A percentile compares a stretch with the other conserved stretches of the same genome.
Evolutionary conservation across 1,284 basidiomycete genomes (phyloP).

Genomic region (Cerrena zonata): DNA sequence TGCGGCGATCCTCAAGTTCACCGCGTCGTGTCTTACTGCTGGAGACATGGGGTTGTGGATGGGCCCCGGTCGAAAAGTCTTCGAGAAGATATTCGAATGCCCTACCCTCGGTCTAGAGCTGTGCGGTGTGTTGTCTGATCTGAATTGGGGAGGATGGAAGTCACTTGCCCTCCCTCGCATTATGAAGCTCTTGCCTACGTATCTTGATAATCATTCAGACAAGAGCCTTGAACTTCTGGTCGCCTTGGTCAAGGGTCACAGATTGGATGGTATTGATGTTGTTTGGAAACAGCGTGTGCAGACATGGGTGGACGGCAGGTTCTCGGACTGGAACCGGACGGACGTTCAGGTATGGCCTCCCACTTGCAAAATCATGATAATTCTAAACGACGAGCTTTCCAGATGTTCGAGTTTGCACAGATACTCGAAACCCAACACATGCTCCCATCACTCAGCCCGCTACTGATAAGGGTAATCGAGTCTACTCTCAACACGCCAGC

Average conservation of each 20-base stretch:
- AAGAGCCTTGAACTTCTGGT: constrained; percentile 47
- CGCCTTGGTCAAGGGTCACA: constrained; percentile 39
- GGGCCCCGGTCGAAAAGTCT: constrained; percentile 50
- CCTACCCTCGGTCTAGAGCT: constrained; percentile 47
- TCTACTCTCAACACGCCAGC: constrained; percentile 33
- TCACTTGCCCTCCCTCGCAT: constrained; percentile 54
- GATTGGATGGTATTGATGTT: constrained; percentile 49
- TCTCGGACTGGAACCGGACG: constrained; percentile 32
- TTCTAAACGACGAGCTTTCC: not conserved
- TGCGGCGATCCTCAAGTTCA: constrained; percentile 43
- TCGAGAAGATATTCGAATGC: constrained; percentile 42
- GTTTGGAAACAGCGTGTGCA: constrained; percentile 53
- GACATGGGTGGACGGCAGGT: constrained; percentile 34
- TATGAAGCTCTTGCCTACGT: constrained; percentile 41
- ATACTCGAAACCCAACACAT: constrained; percentile 48
- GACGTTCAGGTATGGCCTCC: constrained; percentile 28
- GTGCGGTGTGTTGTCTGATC: constrained; percentile 52
- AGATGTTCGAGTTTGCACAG: constrained; percentile 45
- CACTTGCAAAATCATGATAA: not conserved
- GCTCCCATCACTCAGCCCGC: constrained; percentile 37
- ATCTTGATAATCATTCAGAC: constrained; percentile 38
- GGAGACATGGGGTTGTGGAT: constrained; percentile 64
- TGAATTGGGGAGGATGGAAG: constrained; percentile 72
- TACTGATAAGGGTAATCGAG: constrained; percentile 48
- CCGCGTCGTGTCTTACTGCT: constrained; percentile 47